phyloP scores from a whole-genome alignment of 73 alveolate species.

The Uronychia binucleata region DNA sequence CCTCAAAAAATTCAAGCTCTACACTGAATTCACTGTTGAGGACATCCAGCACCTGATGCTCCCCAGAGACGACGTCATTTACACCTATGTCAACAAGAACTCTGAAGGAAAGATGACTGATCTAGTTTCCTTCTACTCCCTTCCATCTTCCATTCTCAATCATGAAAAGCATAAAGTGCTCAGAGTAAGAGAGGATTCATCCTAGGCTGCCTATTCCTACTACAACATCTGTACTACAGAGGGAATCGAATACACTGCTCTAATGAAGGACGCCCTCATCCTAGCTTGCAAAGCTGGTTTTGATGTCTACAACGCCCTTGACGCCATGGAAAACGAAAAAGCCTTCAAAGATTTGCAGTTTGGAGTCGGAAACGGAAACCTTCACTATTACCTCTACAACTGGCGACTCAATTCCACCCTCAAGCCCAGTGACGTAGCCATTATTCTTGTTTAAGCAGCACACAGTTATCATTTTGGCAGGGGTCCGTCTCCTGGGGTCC shows the following conservation, averaged over 20 bases:
- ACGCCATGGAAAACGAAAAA: slow-evolving; percentile 92
- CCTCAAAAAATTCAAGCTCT: slow-evolving; percentile 66
- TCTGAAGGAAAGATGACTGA: slow-evolving; percentile 91
- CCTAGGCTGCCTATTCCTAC: slow-evolving; percentile 90
- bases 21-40: slow-evolving; percentile 61
- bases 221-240: slow-evolving; percentile 22
- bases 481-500: no score
- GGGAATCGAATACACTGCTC: slow-evolving; percentile 63
- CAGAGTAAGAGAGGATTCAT: slow-evolving; percentile 21
- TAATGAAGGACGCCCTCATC: slow-evolving; percentile 86
- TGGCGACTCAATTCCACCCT: slow-evolving; percentile 67
- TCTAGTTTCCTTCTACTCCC: slow-evolving; percentile 93
- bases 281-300: slow-evolving; percentile 92
- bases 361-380: slow-evolving; percentile 90
- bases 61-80: slow-evolving; percentile 80
- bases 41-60: slow-evolving; percentile 80
- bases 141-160: slow-evolving; percentile 92
- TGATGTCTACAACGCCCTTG: slow-evolving; percentile 98
- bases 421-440: slow-evolving; percentile 47
- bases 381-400: slow-evolving; percentile 96
- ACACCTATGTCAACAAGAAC: slow-evolving; percentile 87
- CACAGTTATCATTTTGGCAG: no score
- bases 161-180: slow-evolving; percentile 73
- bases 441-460: slow-evolving; percentile 55
- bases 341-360: slow-evolving; percentile 78